phyloP scores from a whole-genome alignment of 73 alveolate species.

The Stentor roeselii region DNA sequence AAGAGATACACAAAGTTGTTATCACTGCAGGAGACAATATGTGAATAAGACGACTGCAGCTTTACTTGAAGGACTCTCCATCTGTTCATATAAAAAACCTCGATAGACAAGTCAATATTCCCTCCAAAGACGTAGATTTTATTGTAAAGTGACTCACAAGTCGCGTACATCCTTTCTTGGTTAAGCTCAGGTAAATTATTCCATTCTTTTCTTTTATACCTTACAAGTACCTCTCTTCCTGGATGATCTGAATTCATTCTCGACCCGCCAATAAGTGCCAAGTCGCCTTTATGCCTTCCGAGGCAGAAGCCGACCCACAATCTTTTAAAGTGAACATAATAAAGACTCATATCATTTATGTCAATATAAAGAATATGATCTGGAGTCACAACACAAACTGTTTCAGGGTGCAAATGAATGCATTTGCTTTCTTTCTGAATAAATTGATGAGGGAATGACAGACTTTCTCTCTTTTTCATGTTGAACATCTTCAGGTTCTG shows the following conservation, averaged over 20 bases:
- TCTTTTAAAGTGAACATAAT: not conserved
- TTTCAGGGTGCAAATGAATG: not conserved
- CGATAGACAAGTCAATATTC: not conserved
- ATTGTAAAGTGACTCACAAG: not conserved
- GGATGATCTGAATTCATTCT: too few relatives aligned
- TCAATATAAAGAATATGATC: not conserved
- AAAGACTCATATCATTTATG: not conserved
- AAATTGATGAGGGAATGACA: not conserved
- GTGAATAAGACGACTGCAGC: not conserved
- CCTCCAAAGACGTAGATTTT: not conserved
- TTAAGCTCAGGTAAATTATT: not conserved
- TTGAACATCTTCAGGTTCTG: not conserved
- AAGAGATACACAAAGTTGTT: too few relatives aligned
- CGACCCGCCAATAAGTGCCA: not conserved
- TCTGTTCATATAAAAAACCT: not conserved
- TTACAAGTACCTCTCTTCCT: not conserved
- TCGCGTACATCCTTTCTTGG: not conserved
- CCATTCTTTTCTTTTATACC: not conserved
- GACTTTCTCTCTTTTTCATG: not conserved
- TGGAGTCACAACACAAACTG: not conserved
- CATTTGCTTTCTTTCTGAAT: not conserved
- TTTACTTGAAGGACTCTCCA: not conserved
- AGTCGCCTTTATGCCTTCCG: not conserved
- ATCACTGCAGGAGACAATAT: not conserved
- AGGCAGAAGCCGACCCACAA: not conserved